Evolutionary conservation across 441 rosid species (phyloP).

Genomic region (Euphorbia schlechtendalii): DNA sequence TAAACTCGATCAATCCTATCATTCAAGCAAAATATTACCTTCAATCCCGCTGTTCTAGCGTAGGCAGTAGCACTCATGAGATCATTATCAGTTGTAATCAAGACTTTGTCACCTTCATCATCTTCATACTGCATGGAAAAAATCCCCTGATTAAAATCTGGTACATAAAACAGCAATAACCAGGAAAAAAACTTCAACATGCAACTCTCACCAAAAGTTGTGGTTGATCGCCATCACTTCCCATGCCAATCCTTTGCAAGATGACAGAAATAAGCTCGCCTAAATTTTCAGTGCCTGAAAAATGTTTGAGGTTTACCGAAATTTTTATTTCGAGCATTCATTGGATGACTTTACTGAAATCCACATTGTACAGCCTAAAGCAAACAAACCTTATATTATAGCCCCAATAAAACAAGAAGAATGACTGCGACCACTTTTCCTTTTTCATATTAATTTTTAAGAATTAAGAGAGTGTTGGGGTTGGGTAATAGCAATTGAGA

Average conservation of each 20-base stretch:
- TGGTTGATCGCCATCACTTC: constrained; percentile 31
- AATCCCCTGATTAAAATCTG: not conserved
- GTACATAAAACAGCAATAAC: not conserved
- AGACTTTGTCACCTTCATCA: constrained; percentile 77
- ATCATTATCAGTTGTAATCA: constrained; percentile 56
- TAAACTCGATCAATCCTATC: constrained; percentile 1
- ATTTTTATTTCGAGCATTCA: not conserved
- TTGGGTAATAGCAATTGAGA: not conserved
- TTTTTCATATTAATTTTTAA: not conserved
- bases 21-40: constrained; percentile 32
- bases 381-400: not conserved
- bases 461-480: not conserved
- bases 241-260: constrained; percentile 50
- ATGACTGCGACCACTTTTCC: not conserved
- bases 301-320: not conserved
- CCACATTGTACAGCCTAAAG: no score
- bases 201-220: constrained; percentile 53
- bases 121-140: constrained; percentile 51
- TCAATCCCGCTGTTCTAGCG: constrained; percentile 53
- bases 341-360: no score
- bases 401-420: not conserved
- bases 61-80: constrained; percentile 55
- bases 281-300: constrained; percentile 55
- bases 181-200: not conserved
- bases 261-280: constrained; percentile 54